These are phyloP conservation scores for Epichloe sylvatica DNA, from an alignment of 2,329 filamentous ascomycete genomes.

Conservation along the genomic window DNA sequence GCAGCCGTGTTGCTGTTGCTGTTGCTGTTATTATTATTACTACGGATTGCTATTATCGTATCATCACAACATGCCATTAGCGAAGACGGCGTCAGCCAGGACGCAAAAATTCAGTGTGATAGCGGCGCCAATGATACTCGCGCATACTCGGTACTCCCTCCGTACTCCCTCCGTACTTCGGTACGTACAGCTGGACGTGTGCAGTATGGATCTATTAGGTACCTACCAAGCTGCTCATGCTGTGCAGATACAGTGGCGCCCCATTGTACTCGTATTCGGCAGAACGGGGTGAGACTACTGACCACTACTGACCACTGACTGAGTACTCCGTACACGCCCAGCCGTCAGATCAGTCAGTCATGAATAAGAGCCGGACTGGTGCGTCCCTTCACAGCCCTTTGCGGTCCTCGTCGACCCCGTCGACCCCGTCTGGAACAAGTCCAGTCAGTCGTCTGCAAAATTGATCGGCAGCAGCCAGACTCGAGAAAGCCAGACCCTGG, in stretches of 20 bases:
- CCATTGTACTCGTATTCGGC: slow-evolving; percentile 2
- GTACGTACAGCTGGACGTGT: not conserved
- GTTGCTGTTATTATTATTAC: not conserved
- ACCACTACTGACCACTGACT: not conserved
- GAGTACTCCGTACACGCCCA: not conserved
- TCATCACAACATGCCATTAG: no score
- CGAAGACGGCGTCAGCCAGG: no score
- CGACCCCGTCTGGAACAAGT: not conserved
- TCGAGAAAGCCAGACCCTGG: slow-evolving; percentile 1
- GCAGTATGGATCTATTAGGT: not conserved
- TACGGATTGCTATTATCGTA: no score
- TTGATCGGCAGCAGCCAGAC: not conserved
- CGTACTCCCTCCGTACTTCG: no score
- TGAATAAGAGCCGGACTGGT: not conserved
- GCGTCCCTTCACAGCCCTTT: not conserved
- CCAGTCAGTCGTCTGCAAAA: not conserved
- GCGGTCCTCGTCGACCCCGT: not conserved
- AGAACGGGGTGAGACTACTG: not conserved
- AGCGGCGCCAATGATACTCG: no score
- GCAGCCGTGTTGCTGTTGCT: not conserved
- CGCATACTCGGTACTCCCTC: no score
- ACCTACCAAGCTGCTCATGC: no score
- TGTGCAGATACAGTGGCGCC: not conserved
- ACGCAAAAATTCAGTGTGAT: no score
- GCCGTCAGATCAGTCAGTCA: not conserved